Evolutionary conservation across 331 rosid species (phyloP), one percentile per base, ranked within the genome.

Genomic region (Quercus lobata): DNA sequence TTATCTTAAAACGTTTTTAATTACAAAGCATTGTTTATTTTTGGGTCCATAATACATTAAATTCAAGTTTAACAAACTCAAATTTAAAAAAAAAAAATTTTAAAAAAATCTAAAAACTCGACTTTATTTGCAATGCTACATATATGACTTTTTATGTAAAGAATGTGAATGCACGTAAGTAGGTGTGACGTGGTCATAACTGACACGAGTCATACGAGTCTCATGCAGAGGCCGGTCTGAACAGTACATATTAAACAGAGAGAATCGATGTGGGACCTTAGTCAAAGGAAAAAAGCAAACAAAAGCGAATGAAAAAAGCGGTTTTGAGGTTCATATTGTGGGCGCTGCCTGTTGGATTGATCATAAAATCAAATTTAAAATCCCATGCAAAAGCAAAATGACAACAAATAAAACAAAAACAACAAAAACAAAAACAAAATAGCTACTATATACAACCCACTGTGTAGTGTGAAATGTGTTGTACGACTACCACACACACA

Each of bases 291-390:
- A 22, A 74, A 74, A 58, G 11, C 1, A 34, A 41, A 60, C 15
- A 57, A 53, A 30, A 24, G 22, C 57, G 30, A 5, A 30, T 11
- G 49, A 41, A 34, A 41, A 68, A 69, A 81, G 90, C 82, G 89
- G 94, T 86, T 86, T 90, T 73, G 78, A 74, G 58, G 73, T 52
- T 24, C 4, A 86, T 88, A 81, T 86, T 71, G 88, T 88, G 92
- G 92, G 94, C 90, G 88, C 81, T 72, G 80, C 84, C 81, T 72
- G 70, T 71, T 76, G 82, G 35, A 32, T 72, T 79, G 35, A 52
- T 18, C 49, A 41, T 9, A 41, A 41, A 41, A 41, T 41, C 49
- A 41, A 41, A 41, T 41, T 41, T 41, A 9, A 41, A 4, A 49
- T 19, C 49, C 62, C 72, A 52, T 53, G 73, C 34, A 65, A 27